These are phyloP conservation scores for Rhypophila decipiens DNA, from an alignment of 495 filamentous ascomycete species.

Conservation along the genomic window DNA sequence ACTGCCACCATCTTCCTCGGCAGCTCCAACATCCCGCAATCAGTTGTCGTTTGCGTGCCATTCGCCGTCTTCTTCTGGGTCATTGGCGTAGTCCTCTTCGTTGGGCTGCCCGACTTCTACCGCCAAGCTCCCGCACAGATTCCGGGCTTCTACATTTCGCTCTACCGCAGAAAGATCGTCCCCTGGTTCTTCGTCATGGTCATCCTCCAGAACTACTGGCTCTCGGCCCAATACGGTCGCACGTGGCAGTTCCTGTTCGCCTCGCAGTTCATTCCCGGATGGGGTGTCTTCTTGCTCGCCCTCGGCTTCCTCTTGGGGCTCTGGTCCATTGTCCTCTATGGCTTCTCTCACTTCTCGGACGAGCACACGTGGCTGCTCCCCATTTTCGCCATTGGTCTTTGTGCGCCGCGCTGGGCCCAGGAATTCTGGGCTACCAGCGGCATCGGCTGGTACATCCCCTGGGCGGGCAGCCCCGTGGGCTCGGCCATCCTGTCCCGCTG, in stretches of 20 bases:
- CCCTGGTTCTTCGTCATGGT: slow-evolving; percentile 57
- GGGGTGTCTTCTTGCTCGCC: slow-evolving; percentile 47
- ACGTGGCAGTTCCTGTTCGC: slow-evolving; percentile 58
- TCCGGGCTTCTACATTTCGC: slow-evolving; percentile 51
- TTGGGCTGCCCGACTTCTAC: slow-evolving; percentile 60
- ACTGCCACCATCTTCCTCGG: slow-evolving; percentile 19
- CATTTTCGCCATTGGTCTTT: slow-evolving; percentile 59
- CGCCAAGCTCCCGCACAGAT: slow-evolving; percentile 61
- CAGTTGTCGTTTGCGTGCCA: slow-evolving; percentile 44
- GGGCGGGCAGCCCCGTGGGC: slow-evolving; percentile 43
- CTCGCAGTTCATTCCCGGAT: slow-evolving; percentile 44
- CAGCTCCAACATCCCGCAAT: slow-evolving; percentile 23
- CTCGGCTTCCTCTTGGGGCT: slow-evolving; percentile 53
- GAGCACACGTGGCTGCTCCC: slow-evolving; percentile 59
- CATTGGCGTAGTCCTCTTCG: slow-evolving; percentile 45
- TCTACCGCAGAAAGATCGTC: slow-evolving; percentile 54
- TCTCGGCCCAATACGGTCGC: slow-evolving; percentile 54
- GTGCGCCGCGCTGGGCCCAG: slow-evolving; percentile 59
- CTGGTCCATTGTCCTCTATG: slow-evolving; percentile 44
- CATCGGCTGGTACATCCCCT: slow-evolving; percentile 55
- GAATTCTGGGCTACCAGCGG: slow-evolving; percentile 57
- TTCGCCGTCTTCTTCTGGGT: slow-evolving; percentile 46
- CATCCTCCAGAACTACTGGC: slow-evolving; percentile 62
- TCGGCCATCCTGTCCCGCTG: slow-evolving; percentile 47
- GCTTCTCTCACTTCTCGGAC: slow-evolving; percentile 45